Base-by-base conservation (phyloP, 352 stramenopile species). In the Thraustotheca clavata region DNA sequence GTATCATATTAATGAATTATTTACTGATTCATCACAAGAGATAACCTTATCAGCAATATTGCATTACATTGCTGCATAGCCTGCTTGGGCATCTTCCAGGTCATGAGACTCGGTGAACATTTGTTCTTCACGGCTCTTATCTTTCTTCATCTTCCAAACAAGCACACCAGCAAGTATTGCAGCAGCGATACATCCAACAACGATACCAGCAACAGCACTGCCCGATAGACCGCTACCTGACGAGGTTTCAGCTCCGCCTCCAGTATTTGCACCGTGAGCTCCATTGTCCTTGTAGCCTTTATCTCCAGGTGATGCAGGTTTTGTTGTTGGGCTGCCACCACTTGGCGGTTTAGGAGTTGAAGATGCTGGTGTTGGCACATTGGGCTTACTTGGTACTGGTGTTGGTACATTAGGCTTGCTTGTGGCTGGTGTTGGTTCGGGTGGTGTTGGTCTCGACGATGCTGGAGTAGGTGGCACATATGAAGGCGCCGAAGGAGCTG, bases 101-200 rank as follows among this genome's bases (percentile, higher is more conserved):
- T 52, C 43, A 31, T 43, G 38, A 24, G 43, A 31, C 24, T 52
- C 43, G 43, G 43, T 31, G 7, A 52, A 52, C 9, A 52, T 9
- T 18, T 52, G 43, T 31, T 52, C 43, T 31, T 52, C 43, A 31
- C 43, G 43, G 9, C 9, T 20, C 43, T 52, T 52, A 31, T 52
- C 43, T 31, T 52, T 52, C n/a, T 52, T 52, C 24, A 52, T 52
- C 43, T 52, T 52, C 43, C 43, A 52, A 2, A 52, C 2, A 31
- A 52, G 43, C 24, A 52, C 31, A 18, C 2, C 43, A 11, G 11
- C 43, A 31, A 52, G 43, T 24, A 52, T 52, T 2, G 34, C 43
- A 18, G 43, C 43, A 18, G 43, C 43, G 7, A 52, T 52, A 31
- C 43, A 52, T 11, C 43, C 43, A 31, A 52, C 43, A 3, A 52